Evolutionary conservation across 352 stramenopile species (phyloP).

Genomic region (Phytophthora lateralis): DNA sequence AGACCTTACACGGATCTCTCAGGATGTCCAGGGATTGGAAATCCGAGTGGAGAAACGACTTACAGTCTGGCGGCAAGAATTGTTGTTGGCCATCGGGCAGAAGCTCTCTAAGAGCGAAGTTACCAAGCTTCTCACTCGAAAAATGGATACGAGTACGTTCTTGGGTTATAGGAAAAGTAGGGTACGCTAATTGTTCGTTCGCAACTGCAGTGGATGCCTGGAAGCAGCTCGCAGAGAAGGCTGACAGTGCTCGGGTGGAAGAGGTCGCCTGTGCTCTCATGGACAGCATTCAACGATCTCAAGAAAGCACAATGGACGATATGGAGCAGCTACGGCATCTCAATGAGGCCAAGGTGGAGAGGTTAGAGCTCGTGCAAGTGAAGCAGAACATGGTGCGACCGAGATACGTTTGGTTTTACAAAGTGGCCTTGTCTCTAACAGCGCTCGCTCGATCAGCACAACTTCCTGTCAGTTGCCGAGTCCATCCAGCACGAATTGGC

Average conservation of each 20-base stretch:
- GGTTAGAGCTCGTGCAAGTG: conserved; percentile 39
- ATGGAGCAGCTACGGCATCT: conserved; percentile 26
- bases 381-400: conserved; percentile 51
- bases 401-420: not conserved
- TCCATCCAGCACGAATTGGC: conserved; percentile 48
- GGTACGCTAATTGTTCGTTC: not conserved
- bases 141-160: conserved; percentile 49
- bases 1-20: conserved; percentile 10
- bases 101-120: conserved; percentile 40
- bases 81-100: conserved; percentile 20
- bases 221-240: conserved; percentile 49
- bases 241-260: conserved; percentile 34
- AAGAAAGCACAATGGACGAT: conserved; percentile 33
- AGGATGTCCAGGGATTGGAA: conserved; percentile 27
- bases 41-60: conserved; percentile 27
- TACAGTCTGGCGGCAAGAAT: conserved; percentile 25
- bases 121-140: conserved; percentile 40
- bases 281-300: conserved; percentile 33
- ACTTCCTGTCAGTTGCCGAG: conserved; percentile 50
- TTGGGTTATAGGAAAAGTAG: not conserved
- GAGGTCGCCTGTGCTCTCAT: conserved; percentile 32
- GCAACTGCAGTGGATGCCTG: conserved; percentile 36
- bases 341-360: conserved; percentile 26
- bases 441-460: conserved; percentile 28
- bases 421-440: conserved; percentile 4